Percentiles rank a stretch among this genome's conserved stretches.
Evolutionary conservation across 441 rosid genomes (phyloP).

Genomic region (Mallotus japonicus): DNA sequence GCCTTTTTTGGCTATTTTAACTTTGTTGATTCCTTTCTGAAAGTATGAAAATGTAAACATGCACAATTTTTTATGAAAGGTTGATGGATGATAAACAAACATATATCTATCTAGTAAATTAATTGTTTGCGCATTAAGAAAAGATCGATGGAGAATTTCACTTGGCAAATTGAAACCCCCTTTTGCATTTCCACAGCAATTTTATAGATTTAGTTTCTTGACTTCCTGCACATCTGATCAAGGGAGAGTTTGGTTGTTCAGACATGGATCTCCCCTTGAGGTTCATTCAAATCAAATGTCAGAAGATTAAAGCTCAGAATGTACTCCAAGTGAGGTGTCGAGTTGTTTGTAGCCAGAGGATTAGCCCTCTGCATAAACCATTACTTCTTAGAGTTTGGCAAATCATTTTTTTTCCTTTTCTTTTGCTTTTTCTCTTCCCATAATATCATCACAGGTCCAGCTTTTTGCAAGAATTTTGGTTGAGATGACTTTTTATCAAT

Average conservation of each 20-base stretch:
- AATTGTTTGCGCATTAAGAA: not conserved
- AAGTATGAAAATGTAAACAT: not conserved
- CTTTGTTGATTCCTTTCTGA: not conserved
- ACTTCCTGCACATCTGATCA: not conserved
- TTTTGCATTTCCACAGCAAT: not conserved
- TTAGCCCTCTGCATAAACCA: not conserved
- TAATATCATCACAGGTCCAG: not conserved
- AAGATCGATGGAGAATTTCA: not conserved
- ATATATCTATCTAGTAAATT: not conserved
- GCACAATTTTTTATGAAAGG: not conserved
- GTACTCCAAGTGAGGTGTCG: not conserved
- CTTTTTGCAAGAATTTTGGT: not conserved
- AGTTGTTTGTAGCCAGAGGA: conserved; percentile 3
- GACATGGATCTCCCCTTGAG: not conserved
- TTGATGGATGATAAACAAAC: not conserved
- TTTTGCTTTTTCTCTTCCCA: not conserved
- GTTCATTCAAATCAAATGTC: not conserved
- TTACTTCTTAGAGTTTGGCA: not conserved
- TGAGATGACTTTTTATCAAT: not conserved
- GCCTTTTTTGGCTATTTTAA: not conserved
- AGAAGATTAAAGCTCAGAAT: not conserved
- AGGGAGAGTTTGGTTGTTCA: not conserved
- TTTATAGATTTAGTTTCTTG: not conserved
- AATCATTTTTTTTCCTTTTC: not conserved
- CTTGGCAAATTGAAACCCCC: not conserved